Evolutionary conservation across 768 basidiomycete genomes (phyloP), one percentile per base, ranked within the genome.

Genomic region (Agaricus subrufescens): DNA sequence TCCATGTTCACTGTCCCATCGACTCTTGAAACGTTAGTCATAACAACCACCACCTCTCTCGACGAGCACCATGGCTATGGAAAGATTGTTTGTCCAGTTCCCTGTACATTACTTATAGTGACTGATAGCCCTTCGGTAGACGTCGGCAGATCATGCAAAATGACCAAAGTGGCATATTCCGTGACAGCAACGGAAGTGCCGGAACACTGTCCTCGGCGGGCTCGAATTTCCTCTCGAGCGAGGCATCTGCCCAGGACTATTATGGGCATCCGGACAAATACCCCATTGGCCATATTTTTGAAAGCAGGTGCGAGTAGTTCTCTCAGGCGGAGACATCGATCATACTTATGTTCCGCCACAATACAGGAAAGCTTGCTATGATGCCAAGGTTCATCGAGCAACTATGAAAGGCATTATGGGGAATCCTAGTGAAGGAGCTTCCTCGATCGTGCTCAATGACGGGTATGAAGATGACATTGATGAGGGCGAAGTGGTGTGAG

Each of bases 401-500:
- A 38, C 34, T 5, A 49, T 61, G 46, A 74, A 73, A 38, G 76
- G 76, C 3, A 78, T 78, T 26, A 63, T 65, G 25, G 73, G 72
- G 3, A 62, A 58, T 25, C 42, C 49, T 4, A 45, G 39, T 2
- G 43, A 62, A 1, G 77, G 76, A 1, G 76, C 76, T 0, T 73
- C 65, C 54, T 78, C 77, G 0, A 67, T 79, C n/a, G 71, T 72
- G 31, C 45, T 75, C 2, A 75, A 73, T 12, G 67, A 69, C 6
- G 69, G 71, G 2, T 78, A 79, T 46, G 70, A 71, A 39, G 77
- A 79, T 45, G 72, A 79, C 58, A 43, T 58, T 6, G 77, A 78
- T 47, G 50, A 69, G 1, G 76, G 77, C 5, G 70, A 76, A 3
- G 61, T 65, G 31, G 62, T 77, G 75, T 76, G 56, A 52, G 73